These are phyloP conservation scores for Cymbomonas tetramitiformis DNA, from an alignment of 139 green algal species.

Conservation along the genomic window DNA sequence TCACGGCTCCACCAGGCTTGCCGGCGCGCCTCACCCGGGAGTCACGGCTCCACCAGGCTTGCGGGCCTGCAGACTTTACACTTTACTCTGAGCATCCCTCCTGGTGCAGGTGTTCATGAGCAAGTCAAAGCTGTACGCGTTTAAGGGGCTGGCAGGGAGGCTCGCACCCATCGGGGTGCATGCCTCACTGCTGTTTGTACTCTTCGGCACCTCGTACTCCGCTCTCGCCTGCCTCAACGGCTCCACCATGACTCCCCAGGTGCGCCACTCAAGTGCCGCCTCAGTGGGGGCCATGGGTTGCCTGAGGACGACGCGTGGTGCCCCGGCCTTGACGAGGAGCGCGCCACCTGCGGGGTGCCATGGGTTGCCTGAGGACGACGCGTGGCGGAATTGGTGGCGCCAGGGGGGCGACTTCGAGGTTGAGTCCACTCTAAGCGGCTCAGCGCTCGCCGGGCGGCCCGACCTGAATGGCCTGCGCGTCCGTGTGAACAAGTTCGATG, in stretches of 20 bases:
- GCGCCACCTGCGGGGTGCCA: too few species aligned
- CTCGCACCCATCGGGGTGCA: conserved; percentile 92
- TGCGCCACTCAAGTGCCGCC: too few species aligned
- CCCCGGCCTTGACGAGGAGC: too few species aligned
- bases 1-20: background rate
- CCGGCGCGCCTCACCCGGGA: background rate
- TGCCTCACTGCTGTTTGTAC: conserved; percentile 64
- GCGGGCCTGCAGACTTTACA: background rate
- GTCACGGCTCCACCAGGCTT: background rate
- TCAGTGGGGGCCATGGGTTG: too few species aligned
- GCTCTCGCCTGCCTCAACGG: conserved; percentile 56
- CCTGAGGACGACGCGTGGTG: too few species aligned
- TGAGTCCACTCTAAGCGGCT: too few species aligned
- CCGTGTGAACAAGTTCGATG: conserved; percentile 74
- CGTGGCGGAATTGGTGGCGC: too few species aligned
- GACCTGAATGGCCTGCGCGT: conserved; percentile 43
- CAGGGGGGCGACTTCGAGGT: too few species aligned
- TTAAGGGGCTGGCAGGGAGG: conserved; percentile 83
- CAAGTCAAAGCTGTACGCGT: conserved; percentile 71
- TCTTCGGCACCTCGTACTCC: conserved; percentile 55
- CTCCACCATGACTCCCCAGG: conserved; percentile 53
- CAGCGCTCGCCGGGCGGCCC: too few species aligned
- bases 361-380: too few species aligned
- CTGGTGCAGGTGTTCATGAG: conserved; percentile 60
- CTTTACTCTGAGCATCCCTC: background rate